Base-by-base conservation (phyloP, 352 stramenopile genomes). In the Globisporangium abappressorium region DNA sequence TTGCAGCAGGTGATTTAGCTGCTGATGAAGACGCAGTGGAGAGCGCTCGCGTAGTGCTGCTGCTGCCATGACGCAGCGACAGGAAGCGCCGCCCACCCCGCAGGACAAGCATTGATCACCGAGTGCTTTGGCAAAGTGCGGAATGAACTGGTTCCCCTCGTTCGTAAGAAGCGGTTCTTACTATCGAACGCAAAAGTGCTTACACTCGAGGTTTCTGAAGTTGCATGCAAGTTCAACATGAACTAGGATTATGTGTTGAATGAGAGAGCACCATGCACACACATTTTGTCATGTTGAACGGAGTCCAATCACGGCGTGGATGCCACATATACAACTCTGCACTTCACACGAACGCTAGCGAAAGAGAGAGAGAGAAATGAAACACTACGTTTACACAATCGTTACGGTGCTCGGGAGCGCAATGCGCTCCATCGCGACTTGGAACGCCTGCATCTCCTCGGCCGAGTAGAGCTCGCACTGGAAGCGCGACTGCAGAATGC, bases 381-480 rank as follows among this genome's bases (percentile, higher is more conserved):
- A 8, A 49, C 47, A 28, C 47, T 28, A 15, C 20, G 18, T 46
- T 73, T 63, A 86, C 53, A 82, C 76, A 30, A 84, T 64, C 11
- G 79, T 75, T 33, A 82, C 69, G 26, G 78, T 34, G 38, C 73
- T 60, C 18, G 66, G 73, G 41, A 84, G 64, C 64, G 77, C 68
- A 64, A 93, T 83, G 62, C 82, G 81, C 70, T 93, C 81, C 85
- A 93, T 93, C 36, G 85, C 83, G 20, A 87, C 69, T 58, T 91
- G 79, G 68, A 93, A 93, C 8, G 82, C 75, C 69, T 93, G 80
- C n/a, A 95, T 55, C 49, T 95, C 87, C 59, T 89, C 82, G 18
- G 76, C 15, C 53, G 72, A 86, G 69, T 90, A 91, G 33, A 95
- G 65, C 61, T 82, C 74, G 59, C 81, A 91, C 59, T 80, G 77